Conservation (phyloP, 2,329 filamentous ascomycete species). For the Arachnomyces sp. region DNA sequence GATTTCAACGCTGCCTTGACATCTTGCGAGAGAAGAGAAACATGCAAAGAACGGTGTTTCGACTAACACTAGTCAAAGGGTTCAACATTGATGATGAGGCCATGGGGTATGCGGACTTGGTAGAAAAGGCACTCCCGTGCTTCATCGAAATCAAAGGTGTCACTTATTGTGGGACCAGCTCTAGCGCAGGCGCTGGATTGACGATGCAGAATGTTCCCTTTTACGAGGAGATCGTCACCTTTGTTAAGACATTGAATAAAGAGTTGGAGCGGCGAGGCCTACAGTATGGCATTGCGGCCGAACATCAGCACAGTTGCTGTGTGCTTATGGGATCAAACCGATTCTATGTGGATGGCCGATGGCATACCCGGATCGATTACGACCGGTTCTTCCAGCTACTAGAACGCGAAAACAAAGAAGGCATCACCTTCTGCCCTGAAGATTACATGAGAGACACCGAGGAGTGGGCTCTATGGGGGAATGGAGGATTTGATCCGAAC, state of each 20-base stretch:
- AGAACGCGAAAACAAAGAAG: conserved; percentile 50
- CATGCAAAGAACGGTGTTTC: conserved; percentile 86
- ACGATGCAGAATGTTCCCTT: conserved; percentile 98
- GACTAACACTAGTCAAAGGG: conserved; percentile 90
- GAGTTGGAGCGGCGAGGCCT: conserved; percentile 64
- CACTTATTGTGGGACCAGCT: conserved; percentile 89
- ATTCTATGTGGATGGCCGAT: conserved; percentile 69
- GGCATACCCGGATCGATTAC: conserved; percentile 91
- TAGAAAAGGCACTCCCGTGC: conserved; percentile 77
- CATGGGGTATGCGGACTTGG: conserved; percentile 79
- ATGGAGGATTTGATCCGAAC: conserved; percentile 86
- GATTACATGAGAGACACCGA: conserved; percentile 88
- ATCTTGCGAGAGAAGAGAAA: conserved; percentile 78
- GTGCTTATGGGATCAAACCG: conserved; percentile 75
- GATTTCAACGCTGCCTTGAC: conserved; percentile 83
- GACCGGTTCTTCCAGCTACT: conserved; percentile 77
- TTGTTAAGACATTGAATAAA: conserved; percentile 66
- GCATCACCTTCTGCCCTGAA: conserved; percentile 71
- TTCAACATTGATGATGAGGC: conserved; percentile 97
- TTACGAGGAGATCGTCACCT: conserved; percentile 80
- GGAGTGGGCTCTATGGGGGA: conserved; percentile 92
- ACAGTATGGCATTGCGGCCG: conserved; percentile 82
- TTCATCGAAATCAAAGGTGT: conserved; percentile 96
- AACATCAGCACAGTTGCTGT: conserved; percentile 93
- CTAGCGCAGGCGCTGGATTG: conserved; percentile 73